Evolutionary conservation across 148 eudicot genomes (phyloP).

Genomic region (Persicaria maculosa): DNA sequence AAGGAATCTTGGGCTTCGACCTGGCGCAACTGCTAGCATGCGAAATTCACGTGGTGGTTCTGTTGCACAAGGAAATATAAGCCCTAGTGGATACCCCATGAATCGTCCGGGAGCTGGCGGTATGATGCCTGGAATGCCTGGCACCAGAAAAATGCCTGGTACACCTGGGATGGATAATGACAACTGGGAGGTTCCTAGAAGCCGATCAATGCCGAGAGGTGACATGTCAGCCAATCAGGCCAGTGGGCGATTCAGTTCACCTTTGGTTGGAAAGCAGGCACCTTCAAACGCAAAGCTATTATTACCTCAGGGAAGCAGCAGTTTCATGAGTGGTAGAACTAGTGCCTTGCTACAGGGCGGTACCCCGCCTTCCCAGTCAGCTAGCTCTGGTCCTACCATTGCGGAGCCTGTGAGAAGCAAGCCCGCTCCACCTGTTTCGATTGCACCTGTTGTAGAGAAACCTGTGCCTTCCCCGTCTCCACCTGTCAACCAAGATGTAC

Average conservation of each 20-base stretch:
- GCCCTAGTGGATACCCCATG: conserved; percentile 49
- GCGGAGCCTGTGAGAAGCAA: conserved; percentile 22
- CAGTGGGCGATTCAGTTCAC: conserved; percentile 39
- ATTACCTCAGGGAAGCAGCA: conserved; percentile 71
- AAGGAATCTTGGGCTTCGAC: conserved; percentile 64
- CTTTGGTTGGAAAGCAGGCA: conserved; percentile 42
- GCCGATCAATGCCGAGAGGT: conserved; percentile 58
- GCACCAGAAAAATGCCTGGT: conserved; percentile 58
- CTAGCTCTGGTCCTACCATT: conserved; percentile 27
- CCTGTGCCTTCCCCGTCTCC: conserved; percentile 25
- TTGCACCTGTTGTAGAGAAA: conserved; percentile 6
- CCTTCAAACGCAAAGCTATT: conserved; percentile 48
- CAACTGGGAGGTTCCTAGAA: conserved; percentile 78
- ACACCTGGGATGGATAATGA: conserved; percentile 65
- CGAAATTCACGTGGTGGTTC: conserved; percentile 43
- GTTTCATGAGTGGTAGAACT: conserved; percentile 44
- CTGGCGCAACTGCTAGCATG: conserved; percentile 69
- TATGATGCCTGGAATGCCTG: conserved; percentile 95
- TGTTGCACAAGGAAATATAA: conserved; percentile 44
- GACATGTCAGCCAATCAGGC: conserved; percentile 26
- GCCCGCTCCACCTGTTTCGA: not conserved
- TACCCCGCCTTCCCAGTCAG: conserved; percentile 29
- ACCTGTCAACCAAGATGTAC: conserved; percentile 19
- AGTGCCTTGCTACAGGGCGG: conserved; percentile 87
- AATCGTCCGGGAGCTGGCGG: conserved; percentile 83